phyloP scores from a whole-genome alignment of 106 monocot species.

The Dactylorhiza incarnata region DNA sequence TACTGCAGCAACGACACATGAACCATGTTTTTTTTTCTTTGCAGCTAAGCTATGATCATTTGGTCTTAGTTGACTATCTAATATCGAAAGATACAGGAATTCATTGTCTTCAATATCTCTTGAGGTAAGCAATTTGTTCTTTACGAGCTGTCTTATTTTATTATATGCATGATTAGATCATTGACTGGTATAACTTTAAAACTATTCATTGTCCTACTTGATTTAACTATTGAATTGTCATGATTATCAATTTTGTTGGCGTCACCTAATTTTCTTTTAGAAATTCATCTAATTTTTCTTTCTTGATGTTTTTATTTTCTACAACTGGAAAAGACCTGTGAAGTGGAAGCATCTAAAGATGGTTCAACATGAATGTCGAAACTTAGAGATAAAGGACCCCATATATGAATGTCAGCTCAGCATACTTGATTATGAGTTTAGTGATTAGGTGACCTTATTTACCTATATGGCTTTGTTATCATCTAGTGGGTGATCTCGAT shows the following conservation, averaged over 20 bases:
- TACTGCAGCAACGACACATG: too few species aligned
- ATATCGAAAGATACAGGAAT: slow-evolving; percentile 79
- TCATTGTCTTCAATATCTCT: slow-evolving; percentile 59
- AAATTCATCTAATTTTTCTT: neutral
- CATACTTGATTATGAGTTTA: too few species aligned
- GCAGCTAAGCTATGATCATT: slow-evolving; percentile 89
- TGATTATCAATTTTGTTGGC: neutral
- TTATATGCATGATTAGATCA: neutral
- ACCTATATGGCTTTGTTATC: too few species aligned
- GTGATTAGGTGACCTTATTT: too few species aligned
- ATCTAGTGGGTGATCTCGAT: too few species aligned
- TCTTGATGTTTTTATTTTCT: neutral
- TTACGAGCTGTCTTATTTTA: neutral
- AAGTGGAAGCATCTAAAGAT: too few species aligned
- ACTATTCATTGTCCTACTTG: neutral
- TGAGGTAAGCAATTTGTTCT: slow-evolving; percentile 42
- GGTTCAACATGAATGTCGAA: too few species aligned
- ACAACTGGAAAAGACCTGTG: neutral
- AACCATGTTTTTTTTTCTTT: slow-evolving; percentile 7
- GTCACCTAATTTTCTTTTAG: neutral
- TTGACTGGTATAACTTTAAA: neutral
- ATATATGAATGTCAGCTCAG: too few species aligned
- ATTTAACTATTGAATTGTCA: neutral
- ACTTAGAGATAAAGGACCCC: too few species aligned
- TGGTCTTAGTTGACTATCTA: slow-evolving; percentile 85